A percentile compares a stretch with the other conserved stretches of the same genome.
Conservation (phyloP, 345 rosid species). For the Rhizophora mangle region DNA sequence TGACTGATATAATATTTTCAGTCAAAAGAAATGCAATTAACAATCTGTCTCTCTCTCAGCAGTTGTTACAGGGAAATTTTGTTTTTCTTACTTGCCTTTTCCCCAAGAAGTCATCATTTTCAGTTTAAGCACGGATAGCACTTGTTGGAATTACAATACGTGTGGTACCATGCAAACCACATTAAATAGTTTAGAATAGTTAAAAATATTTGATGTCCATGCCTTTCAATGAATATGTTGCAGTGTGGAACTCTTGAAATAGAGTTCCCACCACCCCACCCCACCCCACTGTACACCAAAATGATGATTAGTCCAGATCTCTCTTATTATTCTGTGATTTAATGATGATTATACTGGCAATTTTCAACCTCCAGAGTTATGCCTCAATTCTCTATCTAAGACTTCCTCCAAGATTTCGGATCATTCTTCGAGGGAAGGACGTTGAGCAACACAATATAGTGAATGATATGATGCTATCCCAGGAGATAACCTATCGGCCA, state of each 20-base stretch:
- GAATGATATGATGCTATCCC: slow-evolving; percentile 92
- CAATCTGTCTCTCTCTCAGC: no score
- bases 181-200: no score
- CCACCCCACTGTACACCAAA: neutral
- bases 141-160: no score
- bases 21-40: neutral
- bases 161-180: no score
- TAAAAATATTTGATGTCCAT: no score
- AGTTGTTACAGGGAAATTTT: no score
- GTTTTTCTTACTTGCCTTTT: no score
- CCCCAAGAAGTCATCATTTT: no score
- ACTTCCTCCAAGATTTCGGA: slow-evolving; percentile 76
- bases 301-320: neutral
- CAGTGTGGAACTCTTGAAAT: no score
- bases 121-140: no score
- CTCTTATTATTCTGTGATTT: neutral
- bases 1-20: neutral
- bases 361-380: slow-evolving; percentile 59
- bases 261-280: no score
- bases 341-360: slow-evolving; percentile 8
- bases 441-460: slow-evolving; percentile 93
- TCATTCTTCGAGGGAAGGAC: slow-evolving; percentile 87
- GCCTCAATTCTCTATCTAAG: slow-evolving; percentile 90
- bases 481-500: slow-evolving; percentile 77
- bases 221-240: no score